Evolutionary conservation across 129 eudicot genomes (phyloP).

Genomic region (Escallonia herrerae): DNA sequence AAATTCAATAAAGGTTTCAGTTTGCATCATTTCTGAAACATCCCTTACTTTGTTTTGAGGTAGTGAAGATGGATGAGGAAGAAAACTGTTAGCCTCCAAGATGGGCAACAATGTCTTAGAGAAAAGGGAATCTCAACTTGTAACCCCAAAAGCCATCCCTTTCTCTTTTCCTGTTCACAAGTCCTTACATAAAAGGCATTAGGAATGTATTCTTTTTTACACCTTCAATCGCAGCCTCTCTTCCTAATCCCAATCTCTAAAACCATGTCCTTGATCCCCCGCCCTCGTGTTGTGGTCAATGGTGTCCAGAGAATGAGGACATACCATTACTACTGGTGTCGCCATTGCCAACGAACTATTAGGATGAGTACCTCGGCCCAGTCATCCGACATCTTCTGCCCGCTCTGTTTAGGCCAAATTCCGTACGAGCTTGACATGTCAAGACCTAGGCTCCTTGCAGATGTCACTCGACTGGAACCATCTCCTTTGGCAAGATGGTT

Average conservation of each 20-base stretch:
- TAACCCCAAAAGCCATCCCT: conserved; percentile 20
- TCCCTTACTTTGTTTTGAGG: conserved; percentile 20
- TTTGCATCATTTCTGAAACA: conserved; percentile 11
- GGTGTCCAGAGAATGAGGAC: conserved; percentile 66
- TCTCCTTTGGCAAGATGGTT: conserved; percentile 27
- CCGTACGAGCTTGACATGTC: conserved; percentile 53
- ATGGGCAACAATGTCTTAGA: not conserved
- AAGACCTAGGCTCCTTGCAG: conserved; percentile 31
- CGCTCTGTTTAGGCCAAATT: conserved; percentile 49
- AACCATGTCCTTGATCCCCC: conserved; percentile 50
- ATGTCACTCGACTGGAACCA: conserved; percentile 32
- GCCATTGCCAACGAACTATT: conserved; percentile 55
- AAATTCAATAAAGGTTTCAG: too few relatives aligned
- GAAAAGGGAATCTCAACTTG: conserved; percentile 9
- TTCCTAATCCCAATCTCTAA: not conserved
- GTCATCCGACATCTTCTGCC: conserved; percentile 43
- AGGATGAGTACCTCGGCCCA: conserved; percentile 39
- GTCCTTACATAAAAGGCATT: not conserved
- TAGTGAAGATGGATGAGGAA: not conserved
- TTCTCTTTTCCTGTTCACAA: conserved; percentile 7
- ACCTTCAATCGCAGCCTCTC: not conserved
- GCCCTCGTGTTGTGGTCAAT: conserved; percentile 50
- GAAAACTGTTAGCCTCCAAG: not conserved
- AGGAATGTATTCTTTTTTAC: not conserved
- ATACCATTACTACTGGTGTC: conserved; percentile 74